These are phyloP conservation scores for Chlamydomonas sp. DNA, from an alignment of 139 green algal genomes.

Conservation along the genomic window DNA sequence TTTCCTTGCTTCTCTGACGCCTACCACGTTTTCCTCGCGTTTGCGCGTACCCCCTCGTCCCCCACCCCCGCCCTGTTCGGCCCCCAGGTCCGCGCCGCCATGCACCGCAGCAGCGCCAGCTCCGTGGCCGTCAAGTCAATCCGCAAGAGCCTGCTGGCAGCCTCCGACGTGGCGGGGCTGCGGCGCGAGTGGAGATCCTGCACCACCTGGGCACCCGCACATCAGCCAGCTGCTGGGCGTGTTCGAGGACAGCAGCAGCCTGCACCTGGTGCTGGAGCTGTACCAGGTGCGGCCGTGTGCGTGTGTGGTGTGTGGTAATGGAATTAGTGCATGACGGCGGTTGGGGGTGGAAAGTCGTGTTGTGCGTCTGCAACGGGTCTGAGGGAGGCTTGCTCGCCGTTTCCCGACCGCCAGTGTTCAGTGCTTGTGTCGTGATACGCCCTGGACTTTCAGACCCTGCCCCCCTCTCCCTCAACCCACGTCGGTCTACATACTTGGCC, in stretches of 20 bases:
- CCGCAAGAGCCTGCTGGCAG: constrained; percentile 72
- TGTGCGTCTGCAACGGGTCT: not conserved
- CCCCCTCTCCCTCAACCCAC: too few relatives aligned
- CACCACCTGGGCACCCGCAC: constrained; percentile 84
- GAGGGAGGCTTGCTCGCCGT: too few relatives aligned
- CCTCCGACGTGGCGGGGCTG: constrained; percentile 80
- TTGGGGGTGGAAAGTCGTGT: constrained; percentile 49
- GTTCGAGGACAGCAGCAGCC: constrained; percentile 11
- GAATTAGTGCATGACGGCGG: not conserved
- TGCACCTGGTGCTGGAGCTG: constrained; percentile 62
- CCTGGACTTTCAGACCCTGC: too few relatives aligned
- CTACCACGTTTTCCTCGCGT: too few relatives aligned
- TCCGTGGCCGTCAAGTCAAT: constrained; percentile 92
- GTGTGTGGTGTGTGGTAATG: too few relatives aligned
- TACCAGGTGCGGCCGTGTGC: constrained; percentile 63
- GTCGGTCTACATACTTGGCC: too few relatives aligned
- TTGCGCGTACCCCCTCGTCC: not conserved
- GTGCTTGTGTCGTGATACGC: too few relatives aligned
- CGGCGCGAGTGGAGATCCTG: constrained; percentile 88
- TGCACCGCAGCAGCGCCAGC: constrained; percentile 46
- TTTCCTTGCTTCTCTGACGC: too few relatives aligned
- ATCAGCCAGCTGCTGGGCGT: constrained; percentile 56
- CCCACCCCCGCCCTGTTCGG: not conserved
- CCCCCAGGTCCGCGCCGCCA: constrained; percentile 33
- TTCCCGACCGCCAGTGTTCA: too few relatives aligned